A percentile compares a stretch with the other conserved stretches of the same genome.
These are phyloP conservation scores for Mortierella sp. DNA, from an alignment of 371 early-diverging fungal species.

Conservation along the genomic window DNA sequence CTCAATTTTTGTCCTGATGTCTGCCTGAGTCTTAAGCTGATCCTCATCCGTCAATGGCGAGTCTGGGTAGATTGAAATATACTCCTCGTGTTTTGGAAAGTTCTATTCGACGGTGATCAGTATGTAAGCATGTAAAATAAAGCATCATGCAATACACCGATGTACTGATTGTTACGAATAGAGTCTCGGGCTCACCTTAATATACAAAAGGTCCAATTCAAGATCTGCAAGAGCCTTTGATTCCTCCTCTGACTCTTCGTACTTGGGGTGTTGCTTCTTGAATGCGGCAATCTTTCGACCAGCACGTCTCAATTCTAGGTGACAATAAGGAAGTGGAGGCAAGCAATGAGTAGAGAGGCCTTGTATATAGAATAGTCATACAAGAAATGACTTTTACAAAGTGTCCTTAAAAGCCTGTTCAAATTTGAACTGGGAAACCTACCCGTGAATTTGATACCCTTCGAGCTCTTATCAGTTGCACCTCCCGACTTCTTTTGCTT, in stretches of 20 bases:
- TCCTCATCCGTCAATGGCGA: constrained; percentile 21
- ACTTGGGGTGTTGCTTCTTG: constrained; percentile 48
- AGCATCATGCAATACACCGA: too few relatives aligned
- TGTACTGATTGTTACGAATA: too few relatives aligned
- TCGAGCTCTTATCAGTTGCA: constrained; percentile 1
- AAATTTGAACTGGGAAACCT: neutral
- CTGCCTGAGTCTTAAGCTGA: constrained; percentile 19
- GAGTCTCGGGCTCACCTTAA: constrained; percentile 24
- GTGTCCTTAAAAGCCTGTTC: too few relatives aligned
- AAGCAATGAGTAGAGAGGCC: too few relatives aligned
- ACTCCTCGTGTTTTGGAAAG: constrained; percentile 37
- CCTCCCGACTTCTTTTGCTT: neutral
- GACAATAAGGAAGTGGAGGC: too few relatives aligned
- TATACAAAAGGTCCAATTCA: constrained; percentile 42
- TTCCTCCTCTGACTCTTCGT: constrained; percentile 26
- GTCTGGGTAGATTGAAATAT: constrained; percentile 46
- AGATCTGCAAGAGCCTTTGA: constrained; percentile 29
- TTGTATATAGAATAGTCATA: too few relatives aligned
- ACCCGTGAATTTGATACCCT: constrained; percentile 36
- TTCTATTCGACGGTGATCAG: too few relatives aligned
- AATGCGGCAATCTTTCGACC: constrained; percentile 36
- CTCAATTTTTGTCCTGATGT: constrained; percentile 31
- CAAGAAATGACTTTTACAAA: too few relatives aligned
- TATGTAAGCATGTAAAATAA: too few relatives aligned
- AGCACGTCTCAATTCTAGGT: constrained; percentile 43